Evolutionary conservation across 495 filamentous ascomycete species (phyloP).

Genomic region (Evernia prunastri): DNA sequence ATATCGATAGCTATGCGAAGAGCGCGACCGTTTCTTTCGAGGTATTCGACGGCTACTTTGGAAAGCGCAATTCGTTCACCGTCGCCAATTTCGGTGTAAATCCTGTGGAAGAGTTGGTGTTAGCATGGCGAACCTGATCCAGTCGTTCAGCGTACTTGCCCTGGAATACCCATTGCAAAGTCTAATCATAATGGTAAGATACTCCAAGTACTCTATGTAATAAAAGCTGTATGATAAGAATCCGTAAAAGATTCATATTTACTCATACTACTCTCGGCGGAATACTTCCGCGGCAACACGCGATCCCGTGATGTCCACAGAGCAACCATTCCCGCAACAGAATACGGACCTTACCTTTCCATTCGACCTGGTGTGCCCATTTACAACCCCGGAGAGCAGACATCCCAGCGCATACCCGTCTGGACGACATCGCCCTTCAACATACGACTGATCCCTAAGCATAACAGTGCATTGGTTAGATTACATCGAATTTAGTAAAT

Average conservation of each 20-base stretch:
- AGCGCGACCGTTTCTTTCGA: constrained; percentile 62
- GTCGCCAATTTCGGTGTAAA: constrained; percentile 80
- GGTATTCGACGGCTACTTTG: constrained; percentile 69
- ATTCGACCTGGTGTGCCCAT: background rate
- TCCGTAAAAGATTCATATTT: too few species aligned
- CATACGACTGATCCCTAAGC: too few species aligned
- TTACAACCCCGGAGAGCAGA: background rate
- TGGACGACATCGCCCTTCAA: too few species aligned
- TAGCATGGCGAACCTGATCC: background rate
- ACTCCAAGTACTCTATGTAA: background rate
- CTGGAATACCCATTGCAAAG: constrained; percentile 53
- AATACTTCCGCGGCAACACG: constrained; percentile 5
- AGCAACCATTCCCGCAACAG: constrained; percentile 14
- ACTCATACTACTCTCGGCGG: too few species aligned
- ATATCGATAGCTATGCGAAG: constrained; percentile 89
- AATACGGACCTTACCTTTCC: background rate
- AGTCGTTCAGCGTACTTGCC: constrained; percentile 32
- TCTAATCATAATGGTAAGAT: background rate
- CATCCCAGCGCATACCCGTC: too few species aligned
- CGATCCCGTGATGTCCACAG: background rate
- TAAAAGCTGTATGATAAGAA: background rate
- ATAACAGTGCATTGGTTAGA: too few species aligned
- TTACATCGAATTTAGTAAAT: too few species aligned
- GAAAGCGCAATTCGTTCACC: constrained; percentile 76
- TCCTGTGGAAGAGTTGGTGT: constrained; percentile 45